Evolutionary conservation across 331 rosid genomes (phyloP).

Genomic region (Malus hybrid): DNA sequence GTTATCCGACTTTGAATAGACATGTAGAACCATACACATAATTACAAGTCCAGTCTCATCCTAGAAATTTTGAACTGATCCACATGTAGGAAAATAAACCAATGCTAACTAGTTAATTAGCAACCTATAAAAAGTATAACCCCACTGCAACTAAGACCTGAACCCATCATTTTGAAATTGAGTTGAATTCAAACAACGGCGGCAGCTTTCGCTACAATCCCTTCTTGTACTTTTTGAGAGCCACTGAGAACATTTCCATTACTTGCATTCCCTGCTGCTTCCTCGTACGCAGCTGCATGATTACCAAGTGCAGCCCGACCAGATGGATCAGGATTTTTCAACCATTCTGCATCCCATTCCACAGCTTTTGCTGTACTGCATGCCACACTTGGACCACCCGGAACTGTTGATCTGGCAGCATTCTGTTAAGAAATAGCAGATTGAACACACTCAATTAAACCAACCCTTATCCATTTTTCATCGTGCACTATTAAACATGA

Average conservation of each 20-base stretch:
- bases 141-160: not conserved
- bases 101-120: not conserved
- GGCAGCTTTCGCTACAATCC: conserved; percentile 18
- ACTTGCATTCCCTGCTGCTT: conserved; percentile 20
- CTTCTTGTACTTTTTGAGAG: conserved; percentile 12
- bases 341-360: conserved; percentile 96
- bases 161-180: not conserved
- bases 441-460: not conserved
- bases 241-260: conserved; percentile 15
- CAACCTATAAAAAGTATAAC: no score
- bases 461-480: not conserved
- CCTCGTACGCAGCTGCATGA: conserved; percentile 71
- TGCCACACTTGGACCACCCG: conserved; percentile 94
- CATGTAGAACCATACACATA: no score
- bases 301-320: conserved; percentile 95
- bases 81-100: not conserved
- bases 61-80: no score
- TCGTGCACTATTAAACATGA: not conserved
- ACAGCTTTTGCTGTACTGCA: conserved; percentile 97
- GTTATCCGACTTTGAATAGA: no score
- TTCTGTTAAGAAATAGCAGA: conserved; percentile 36
- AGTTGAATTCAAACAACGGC: conserved; percentile 14
- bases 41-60: no score
- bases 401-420: conserved; percentile 84
- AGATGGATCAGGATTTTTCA: conserved; percentile 80